These are phyloP conservation scores for Isabelozyma gotoi DNA, from an alignment of 805 yeast genomes.

Conservation along the genomic window DNA sequence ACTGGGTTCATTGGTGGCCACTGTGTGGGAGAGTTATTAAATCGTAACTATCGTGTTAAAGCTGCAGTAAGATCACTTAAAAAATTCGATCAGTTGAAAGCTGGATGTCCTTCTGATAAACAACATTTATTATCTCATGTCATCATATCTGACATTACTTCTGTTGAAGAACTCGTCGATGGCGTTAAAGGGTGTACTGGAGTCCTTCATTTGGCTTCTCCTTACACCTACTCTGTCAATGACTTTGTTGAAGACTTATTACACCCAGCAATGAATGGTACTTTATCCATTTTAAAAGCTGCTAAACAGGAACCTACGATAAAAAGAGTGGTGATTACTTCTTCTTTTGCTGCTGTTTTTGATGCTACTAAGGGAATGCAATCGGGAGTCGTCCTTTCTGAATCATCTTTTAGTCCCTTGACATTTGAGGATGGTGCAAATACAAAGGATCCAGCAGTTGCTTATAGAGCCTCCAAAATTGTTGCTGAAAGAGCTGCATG, in stretches of 20 bases:
- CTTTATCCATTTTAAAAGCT: conserved; percentile 11
- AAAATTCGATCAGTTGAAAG: conserved; percentile 3
- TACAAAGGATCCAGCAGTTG: conserved; percentile 14
- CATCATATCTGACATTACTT: conserved; percentile 5
- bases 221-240: conserved; percentile 40
- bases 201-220: conserved; percentile 50
- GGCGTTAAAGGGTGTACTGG: conserved; percentile 12
- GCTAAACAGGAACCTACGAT: conserved; percentile 8
- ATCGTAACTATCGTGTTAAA: conserved; percentile 1
- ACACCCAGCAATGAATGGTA: conserved; percentile 51
- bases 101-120: background rate
- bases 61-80: conserved; percentile 1
- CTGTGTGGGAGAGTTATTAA: conserved; percentile 12
- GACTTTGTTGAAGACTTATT: conserved; percentile 46
- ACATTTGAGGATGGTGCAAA: conserved; percentile 14
- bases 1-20: conserved; percentile 19
- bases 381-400: conserved; percentile 11
- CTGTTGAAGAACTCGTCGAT: conserved; percentile 1
- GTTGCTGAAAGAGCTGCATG: conserved; percentile 18
- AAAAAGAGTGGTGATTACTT: conserved; percentile 17
- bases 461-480: conserved; percentile 16
- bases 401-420: conserved; percentile 13
- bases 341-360: conserved; percentile 21
- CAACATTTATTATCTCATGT: background rate
- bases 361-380: conserved; percentile 16